Evolutionary conservation across 495 filamentous ascomycete genomes (phyloP).

Genomic region (Xylaria scruposa): DNA sequence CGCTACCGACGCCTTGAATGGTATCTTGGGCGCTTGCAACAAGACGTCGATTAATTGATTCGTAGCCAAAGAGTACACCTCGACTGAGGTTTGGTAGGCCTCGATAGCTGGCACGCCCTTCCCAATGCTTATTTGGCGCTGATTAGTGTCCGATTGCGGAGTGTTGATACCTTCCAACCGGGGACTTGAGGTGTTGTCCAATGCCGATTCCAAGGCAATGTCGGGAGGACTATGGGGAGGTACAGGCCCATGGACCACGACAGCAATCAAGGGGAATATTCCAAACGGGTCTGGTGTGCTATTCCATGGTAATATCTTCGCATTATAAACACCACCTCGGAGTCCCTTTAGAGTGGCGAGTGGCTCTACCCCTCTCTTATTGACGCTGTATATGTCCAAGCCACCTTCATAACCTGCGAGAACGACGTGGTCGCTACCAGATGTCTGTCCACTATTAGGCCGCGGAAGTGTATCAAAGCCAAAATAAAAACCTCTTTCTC

Average conservation of each 20-base stretch:
- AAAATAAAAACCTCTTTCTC: constrained; percentile 72
- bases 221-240: constrained; percentile 44
- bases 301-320: constrained; percentile 75
- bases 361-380: constrained; percentile 68
- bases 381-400: constrained; percentile 72
- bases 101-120: constrained; percentile 48
- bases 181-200: constrained; percentile 48
- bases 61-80: constrained; percentile 79
- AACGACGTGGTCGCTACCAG: constrained; percentile 69
- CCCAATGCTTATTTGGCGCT: constrained; percentile 31
- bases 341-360: constrained; percentile 74
- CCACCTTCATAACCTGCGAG: constrained; percentile 78
- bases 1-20: constrained; percentile 55
- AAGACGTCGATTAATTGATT: constrained; percentile 71
- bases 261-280: constrained; percentile 69
- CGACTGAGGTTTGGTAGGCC: constrained; percentile 82
- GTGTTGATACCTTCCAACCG: constrained; percentile 45
- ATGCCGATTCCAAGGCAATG: constrained; percentile 44
- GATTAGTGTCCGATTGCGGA: constrained; percentile 38
- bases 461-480: constrained; percentile 74
- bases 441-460: constrained; percentile 51
- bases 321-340: constrained; percentile 78
- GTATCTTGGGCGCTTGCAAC: constrained; percentile 60
- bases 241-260: constrained; percentile 77
- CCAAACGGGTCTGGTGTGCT: constrained; percentile 35